These are phyloP conservation scores for Macrophomina pseudophaseolina DNA, from an alignment of 2,329 filamentous ascomycete genomes.

Conservation along the genomic window DNA sequence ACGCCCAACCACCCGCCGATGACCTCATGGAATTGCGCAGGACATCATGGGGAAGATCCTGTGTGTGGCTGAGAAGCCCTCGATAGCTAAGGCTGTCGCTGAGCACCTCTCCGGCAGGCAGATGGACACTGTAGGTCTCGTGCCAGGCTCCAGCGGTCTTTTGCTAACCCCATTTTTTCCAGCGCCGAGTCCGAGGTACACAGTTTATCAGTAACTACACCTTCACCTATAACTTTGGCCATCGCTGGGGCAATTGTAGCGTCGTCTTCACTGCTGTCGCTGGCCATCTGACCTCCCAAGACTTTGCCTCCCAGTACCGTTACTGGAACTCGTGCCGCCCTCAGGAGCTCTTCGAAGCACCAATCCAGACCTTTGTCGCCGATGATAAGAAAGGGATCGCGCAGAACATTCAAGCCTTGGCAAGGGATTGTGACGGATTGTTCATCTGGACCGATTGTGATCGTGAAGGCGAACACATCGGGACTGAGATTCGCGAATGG, in stretches of 20 bases:
- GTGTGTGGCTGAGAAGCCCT: slow-evolving; percentile 86
- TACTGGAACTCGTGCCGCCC: slow-evolving; percentile 84
- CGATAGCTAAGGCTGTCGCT: slow-evolving; percentile 93
- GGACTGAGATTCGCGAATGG: slow-evolving; percentile 83
- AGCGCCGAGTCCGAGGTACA: slow-evolving; percentile 71
- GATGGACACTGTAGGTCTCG: slow-evolving; percentile 8
- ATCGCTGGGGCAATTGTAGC: slow-evolving; percentile 76
- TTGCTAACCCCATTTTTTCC: slow-evolving; percentile 13
- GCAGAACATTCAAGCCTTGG: slow-evolving; percentile 81
- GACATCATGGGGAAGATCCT: slow-evolving; percentile 61
- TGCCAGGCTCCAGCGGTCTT: neutral
- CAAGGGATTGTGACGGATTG: slow-evolving; percentile 71
- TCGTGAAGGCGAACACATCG: slow-evolving; percentile 95
- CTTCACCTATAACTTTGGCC: slow-evolving; percentile 87
- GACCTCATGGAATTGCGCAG: neutral
- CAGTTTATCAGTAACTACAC: slow-evolving; percentile 92
- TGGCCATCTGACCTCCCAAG: slow-evolving; percentile 82
- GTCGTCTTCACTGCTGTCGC: slow-evolving; percentile 95
- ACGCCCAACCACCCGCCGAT: neutral
- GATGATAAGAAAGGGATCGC: slow-evolving; percentile 82
- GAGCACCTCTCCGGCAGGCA: slow-evolving; percentile 78
- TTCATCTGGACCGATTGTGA: slow-evolving; percentile 99
- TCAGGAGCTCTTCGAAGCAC: slow-evolving; percentile 78
- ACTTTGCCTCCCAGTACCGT: slow-evolving; percentile 76
- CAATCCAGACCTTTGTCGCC: slow-evolving; percentile 67